These are phyloP conservation scores for Pilobolus umbonatus DNA, from an alignment of 192 early-diverging fungal genomes.

Conservation along the genomic window DNA sequence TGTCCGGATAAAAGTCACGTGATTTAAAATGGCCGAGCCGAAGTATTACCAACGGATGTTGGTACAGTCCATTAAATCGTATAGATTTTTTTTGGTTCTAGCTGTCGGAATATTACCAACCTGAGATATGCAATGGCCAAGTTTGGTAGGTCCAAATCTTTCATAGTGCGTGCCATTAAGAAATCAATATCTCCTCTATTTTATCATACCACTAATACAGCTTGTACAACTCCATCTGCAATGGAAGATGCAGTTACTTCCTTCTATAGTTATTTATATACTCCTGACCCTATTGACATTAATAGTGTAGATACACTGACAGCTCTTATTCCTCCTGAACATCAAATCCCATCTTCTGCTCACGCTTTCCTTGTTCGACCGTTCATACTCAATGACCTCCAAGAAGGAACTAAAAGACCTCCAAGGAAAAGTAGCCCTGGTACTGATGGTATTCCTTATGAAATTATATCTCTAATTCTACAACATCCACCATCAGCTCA, in stretches of 20 bases:
- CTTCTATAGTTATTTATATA: not conserved
- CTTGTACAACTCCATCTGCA: too few relatives aligned
- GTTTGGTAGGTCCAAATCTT: too few relatives aligned
- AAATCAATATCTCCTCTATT: not conserved
- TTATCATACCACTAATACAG: not conserved
- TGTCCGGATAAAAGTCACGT: too few relatives aligned
- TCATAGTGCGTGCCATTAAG: too few relatives aligned
- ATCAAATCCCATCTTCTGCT: not conserved
- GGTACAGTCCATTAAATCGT: too few relatives aligned
- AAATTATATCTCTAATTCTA: not conserved
- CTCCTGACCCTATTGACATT: not conserved
- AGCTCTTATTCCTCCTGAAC: not conserved
- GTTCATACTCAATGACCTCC: not conserved
- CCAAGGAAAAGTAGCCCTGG: conserved; percentile 8
- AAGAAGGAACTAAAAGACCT: not conserved
- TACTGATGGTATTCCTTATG: conserved; percentile 4
- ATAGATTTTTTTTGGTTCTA: too few relatives aligned
- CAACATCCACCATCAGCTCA: too few relatives aligned
- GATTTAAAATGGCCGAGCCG: too few relatives aligned
- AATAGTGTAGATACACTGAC: not conserved
- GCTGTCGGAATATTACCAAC: too few relatives aligned
- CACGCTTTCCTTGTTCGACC: not conserved
- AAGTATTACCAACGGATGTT: too few relatives aligned
- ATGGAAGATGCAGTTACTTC: too few relatives aligned
- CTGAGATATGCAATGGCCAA: too few relatives aligned